Conservation (phyloP, 306 rosid species). For the Medicago ruthenica region DNA sequence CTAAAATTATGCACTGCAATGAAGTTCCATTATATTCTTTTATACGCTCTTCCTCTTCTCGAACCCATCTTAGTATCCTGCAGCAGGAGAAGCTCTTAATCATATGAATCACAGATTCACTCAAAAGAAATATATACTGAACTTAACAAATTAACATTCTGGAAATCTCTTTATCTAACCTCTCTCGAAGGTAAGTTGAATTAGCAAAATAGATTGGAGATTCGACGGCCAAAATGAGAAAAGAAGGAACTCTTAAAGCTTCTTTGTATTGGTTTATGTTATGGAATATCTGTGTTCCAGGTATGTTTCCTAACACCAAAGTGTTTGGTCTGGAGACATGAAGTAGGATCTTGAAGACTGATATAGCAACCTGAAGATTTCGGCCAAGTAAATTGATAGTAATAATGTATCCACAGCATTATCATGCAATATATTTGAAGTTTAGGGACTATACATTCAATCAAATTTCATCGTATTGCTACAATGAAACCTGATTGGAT, state of each 20-base stretch:
- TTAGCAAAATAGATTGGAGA: conserved; percentile 94
- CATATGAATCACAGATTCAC: conserved; percentile 39
- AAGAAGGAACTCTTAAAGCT: conserved; percentile 77
- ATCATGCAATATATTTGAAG: neutral
- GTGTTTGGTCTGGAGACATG: conserved; percentile 96
- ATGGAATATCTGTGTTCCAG: conserved; percentile 83
- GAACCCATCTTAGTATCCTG: conserved; percentile 88
- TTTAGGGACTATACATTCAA: neutral
- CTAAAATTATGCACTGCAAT: conserved; percentile 71
- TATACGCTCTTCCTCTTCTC: conserved; percentile 85
- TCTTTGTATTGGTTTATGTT: conserved; percentile 74
- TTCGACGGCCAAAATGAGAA: conserved; percentile 80
- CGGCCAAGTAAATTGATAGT: conserved; percentile 19
- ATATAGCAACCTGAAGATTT: conserved; percentile 73
- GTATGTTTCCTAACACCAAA: conserved; percentile 72
- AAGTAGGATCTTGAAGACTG: conserved; percentile 87
- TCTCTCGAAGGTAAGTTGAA: conserved; percentile 91
- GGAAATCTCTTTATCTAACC: conserved; percentile 54
- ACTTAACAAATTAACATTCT: conserved; percentile 1
- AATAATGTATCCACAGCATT: neutral
- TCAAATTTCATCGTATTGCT: neutral
- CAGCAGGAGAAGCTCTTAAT: conserved; percentile 36
- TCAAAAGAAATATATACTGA: conserved; percentile 20
- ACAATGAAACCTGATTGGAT: neutral
- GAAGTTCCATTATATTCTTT: conserved; percentile 57